These are phyloP conservation scores for Cinchona pubescens DNA, from an alignment of 257 asterid genomes.

Conservation along the genomic window DNA sequence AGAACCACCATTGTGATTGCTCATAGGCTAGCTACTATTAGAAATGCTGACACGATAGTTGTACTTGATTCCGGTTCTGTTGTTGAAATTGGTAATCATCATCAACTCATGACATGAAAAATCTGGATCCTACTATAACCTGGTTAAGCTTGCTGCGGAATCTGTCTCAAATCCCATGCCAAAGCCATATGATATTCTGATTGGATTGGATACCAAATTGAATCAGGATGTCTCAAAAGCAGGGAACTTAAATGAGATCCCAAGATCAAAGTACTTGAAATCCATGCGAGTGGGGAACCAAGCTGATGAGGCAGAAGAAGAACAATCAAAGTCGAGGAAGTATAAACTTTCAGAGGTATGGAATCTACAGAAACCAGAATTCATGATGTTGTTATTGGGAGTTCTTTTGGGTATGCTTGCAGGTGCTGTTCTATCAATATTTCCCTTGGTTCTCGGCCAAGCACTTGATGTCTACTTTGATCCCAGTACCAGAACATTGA, in stretches of 20 bases:
- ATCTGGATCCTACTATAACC: constrained; percentile 54
- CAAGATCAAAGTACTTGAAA: constrained; percentile 34
- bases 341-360: constrained; percentile 58
- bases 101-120: constrained; percentile 59
- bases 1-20: constrained; percentile 74
- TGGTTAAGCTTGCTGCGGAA: constrained; percentile 67
- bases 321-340: constrained; percentile 21
- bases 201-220: constrained; percentile 27
- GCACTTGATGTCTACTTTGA: constrained; percentile 67
- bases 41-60: constrained; percentile 58
- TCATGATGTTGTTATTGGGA: constrained; percentile 42
- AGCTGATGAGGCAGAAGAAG: constrained; percentile 26
- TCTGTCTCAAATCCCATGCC: constrained; percentile 39
- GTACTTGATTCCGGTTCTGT: constrained; percentile 69
- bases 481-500: constrained; percentile 30
- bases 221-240: constrained; percentile 16
- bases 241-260: constrained; percentile 33
- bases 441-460: constrained; percentile 69
- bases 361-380: constrained; percentile 66
- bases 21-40: constrained; percentile 73
- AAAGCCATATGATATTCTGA: constrained; percentile 25
- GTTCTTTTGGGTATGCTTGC: constrained; percentile 53
- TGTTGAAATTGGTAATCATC: constrained; percentile 65
- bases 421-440: constrained; percentile 82
- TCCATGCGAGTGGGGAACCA: constrained; percentile 30